Percentiles rank a stretch among this genome's conserved stretches.
Conservation (phyloP, 176 grass and related monocot species). For the Puccinellia tenuiflora region DNA sequence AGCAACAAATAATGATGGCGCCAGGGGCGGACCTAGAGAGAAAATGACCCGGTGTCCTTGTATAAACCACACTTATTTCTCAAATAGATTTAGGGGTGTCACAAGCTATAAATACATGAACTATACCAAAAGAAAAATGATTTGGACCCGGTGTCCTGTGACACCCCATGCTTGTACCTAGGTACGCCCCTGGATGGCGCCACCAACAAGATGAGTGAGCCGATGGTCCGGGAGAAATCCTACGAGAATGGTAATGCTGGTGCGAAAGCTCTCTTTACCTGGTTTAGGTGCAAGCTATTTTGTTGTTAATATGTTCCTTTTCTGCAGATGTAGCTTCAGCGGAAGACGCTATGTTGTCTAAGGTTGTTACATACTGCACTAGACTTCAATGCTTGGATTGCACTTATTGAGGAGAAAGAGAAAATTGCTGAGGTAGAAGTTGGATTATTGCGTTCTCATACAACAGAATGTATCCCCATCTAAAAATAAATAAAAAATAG, state of each 20-base stretch:
- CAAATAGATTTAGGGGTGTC: too few species aligned
- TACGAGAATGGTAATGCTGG: constrained; percentile 69
- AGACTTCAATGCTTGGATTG: constrained; percentile 89
- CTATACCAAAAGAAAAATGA: too few species aligned
- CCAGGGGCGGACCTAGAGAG: too few species aligned
- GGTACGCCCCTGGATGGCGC: too few species aligned
- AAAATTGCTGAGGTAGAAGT: constrained; percentile 60
- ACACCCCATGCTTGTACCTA: too few species aligned
- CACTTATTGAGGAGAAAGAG: constrained; percentile 90
- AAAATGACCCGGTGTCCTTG: too few species aligned
- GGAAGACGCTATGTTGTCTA: constrained; percentile 89
- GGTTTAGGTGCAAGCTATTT: not conserved
- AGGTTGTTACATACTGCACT: constrained; percentile 44
- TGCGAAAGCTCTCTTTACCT: not conserved
- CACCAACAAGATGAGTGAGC: constrained; percentile 32
- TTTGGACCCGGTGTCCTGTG: too few species aligned
- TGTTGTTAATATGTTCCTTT: not conserved
- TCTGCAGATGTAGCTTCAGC: constrained; percentile 54
- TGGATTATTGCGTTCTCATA: not conserved
- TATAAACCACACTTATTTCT: too few species aligned
- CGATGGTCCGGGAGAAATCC: constrained; percentile 33
- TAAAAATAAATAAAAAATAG: too few species aligned
- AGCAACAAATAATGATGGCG: too few species aligned
- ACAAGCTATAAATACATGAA: too few species aligned
- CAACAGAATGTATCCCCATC: too few species aligned